Base-by-base conservation (phyloP, 352 stramenopile genomes). In the Phytophthora multivora region DNA sequence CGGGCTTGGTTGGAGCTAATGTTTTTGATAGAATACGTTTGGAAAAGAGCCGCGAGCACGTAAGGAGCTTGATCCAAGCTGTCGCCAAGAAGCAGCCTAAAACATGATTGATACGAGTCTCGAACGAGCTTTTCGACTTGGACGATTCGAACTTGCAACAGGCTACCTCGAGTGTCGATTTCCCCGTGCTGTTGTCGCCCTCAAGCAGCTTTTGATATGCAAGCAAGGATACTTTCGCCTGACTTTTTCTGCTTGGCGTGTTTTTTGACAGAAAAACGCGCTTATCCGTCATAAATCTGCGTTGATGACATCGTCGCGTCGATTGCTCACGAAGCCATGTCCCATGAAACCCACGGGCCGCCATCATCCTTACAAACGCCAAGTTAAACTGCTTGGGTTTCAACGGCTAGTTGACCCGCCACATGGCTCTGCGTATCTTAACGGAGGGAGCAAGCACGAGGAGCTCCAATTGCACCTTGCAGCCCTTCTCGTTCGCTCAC, bases 271-370 rank as follows among this genome's bases (percentile, higher is more conserved):
- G n/a, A 51, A 39, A 51, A 38, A 51, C 45, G 45, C 45, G 23
- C 9, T 2, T 5, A 18, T 4, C 42, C 3, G 7, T 30, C 26
- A 30, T 49, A 38, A 36, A 50, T 13, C 42, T 38, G 28, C 28
- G 42, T 47, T 13, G 19, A 26, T 51, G 45, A 51, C 45, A 39
- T 25, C 45, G 45, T 39, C 45, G 45, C 45, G 45, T 51, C 45
- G 45, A 51, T 51, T 51, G n/a, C 45, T 39, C 45, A 39, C 26
- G 30, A 47, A 47, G 40, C 40, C 40, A 51, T 39, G 26, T 51
- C 43, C 12, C 43, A 51, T 15, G 43, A 51, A 38, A 51, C 45
- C 45, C 45, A 15, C 11, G 45, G 45, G 45, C 11, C 13, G n/a
- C 18, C n/a, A 3, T 36, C 23, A 15, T 26, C 23, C 25, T 25